phyloP scores from a whole-genome alignment of 768 basidiomycete species.

The Kwoniella pini region DNA sequence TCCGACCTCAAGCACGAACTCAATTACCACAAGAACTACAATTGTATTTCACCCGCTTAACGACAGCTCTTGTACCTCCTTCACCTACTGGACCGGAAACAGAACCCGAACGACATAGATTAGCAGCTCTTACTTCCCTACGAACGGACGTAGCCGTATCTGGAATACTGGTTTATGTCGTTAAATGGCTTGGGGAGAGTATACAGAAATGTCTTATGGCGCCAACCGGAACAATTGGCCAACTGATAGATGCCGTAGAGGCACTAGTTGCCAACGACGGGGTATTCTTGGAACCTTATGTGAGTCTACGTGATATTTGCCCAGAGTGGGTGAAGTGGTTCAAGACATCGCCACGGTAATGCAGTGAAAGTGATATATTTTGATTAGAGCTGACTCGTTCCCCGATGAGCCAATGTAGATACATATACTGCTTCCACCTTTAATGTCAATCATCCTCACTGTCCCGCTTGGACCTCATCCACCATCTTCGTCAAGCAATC shows the following conservation, averaged over 20 bases:
- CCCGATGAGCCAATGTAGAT: constrained; percentile 61
- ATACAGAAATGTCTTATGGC: constrained; percentile 60
- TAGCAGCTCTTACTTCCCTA: constrained; percentile 86
- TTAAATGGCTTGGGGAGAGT: constrained; percentile 91
- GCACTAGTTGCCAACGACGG: constrained; percentile 83
- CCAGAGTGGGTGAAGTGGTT: too few species aligned
- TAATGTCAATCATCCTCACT: constrained; percentile 87
- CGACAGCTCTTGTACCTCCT: constrained; percentile 71
- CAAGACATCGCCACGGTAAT: too few species aligned
- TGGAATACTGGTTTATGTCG: constrained; percentile 86
- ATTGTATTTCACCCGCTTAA: constrained; percentile 89
- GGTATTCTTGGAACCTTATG: constrained; percentile 94
- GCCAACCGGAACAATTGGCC: constrained; percentile 73
- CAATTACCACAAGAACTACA: constrained; percentile 91
- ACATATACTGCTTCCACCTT: constrained; percentile 90
- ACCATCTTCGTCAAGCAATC: constrained; percentile 50
- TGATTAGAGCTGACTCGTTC: too few species aligned
- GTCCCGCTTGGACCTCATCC: constrained; percentile 74
- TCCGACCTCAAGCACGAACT: constrained; percentile 79
- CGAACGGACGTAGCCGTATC: constrained; percentile 87
- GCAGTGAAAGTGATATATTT: too few species aligned
- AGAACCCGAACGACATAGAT: constrained; percentile 64
- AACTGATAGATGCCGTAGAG: constrained; percentile 78
- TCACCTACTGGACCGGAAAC: constrained; percentile 57
- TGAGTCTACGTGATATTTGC: constrained; percentile 56